These are phyloP conservation scores for Aristolochia fimbriata DNA, from an alignment of 164 flowering plant species.

Conservation along the genomic window DNA sequence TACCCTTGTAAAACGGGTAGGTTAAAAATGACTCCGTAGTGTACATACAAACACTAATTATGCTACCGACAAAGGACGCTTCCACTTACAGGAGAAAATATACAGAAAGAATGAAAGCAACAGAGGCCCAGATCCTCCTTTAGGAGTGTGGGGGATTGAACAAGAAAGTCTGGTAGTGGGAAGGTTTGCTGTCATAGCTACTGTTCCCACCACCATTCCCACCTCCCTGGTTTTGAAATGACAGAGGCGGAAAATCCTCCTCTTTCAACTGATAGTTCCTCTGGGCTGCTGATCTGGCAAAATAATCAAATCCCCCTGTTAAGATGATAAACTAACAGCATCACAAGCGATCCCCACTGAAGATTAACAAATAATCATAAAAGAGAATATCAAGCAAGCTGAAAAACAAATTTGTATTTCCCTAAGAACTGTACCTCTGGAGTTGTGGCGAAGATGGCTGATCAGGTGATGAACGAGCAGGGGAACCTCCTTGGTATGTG, in stretches of 20 bases:
- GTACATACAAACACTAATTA: too few species aligned
- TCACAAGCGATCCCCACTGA: constrained; percentile 19
- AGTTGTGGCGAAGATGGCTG: constrained; percentile 73
- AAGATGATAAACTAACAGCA: constrained; percentile 29
- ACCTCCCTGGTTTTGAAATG: constrained; percentile 18
- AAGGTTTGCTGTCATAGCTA: constrained; percentile 16
- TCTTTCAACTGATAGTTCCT: constrained; percentile 31
- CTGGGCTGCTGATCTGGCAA: constrained; percentile 34
- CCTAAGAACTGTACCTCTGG: constrained; percentile 34
- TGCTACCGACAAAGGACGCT: background rate
- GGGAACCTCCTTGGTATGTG: constrained; percentile 36
- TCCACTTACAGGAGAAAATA: constrained; percentile 18
- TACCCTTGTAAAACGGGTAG: background rate
- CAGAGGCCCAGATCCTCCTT: constrained; percentile 8
- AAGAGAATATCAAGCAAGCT: background rate
- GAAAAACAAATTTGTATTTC: background rate
- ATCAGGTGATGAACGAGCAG: constrained; percentile 59
- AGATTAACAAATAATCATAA: background rate
- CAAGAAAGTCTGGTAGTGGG: constrained; percentile 18
- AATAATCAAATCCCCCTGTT: constrained; percentile 59
- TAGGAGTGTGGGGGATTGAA: constrained; percentile 14
- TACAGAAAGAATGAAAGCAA: constrained; percentile 12
- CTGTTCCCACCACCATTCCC: constrained; percentile 18
- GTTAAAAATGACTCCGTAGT: background rate
- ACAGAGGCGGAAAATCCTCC: constrained; percentile 36